These are phyloP conservation scores for Penicillium nordicum DNA, from an alignment of 2,329 filamentous ascomycete species.

Conservation along the genomic window DNA sequence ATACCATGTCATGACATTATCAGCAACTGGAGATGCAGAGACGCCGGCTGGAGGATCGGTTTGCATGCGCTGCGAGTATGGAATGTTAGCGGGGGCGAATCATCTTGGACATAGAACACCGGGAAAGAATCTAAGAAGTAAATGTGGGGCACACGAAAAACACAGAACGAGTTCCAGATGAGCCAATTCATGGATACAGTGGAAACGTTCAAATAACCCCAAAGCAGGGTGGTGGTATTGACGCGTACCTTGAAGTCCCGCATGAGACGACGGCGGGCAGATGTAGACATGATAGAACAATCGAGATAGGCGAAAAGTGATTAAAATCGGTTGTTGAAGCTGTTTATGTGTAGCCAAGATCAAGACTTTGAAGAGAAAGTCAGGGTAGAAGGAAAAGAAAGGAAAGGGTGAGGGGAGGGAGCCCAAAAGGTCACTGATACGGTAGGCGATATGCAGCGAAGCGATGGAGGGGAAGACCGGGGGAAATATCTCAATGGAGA, in stretches of 20 bases:
- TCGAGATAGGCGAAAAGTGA: neutral
- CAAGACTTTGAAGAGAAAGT: neutral
- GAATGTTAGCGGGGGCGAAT: constrained; percentile 15
- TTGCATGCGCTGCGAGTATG: constrained; percentile 78
- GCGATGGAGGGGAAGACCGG: constrained; percentile 20
- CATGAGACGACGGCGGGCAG: constrained; percentile 93
- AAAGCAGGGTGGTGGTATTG: neutral
- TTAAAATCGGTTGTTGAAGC: neutral
- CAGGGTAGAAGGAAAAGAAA: neutral
- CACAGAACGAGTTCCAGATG: neutral
- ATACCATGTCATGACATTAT: constrained; percentile 44
- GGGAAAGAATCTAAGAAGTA: neutral
- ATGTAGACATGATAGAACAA: constrained; percentile 69
- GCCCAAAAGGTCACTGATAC: neutral
- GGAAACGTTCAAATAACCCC: neutral
- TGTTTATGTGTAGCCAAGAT: neutral
- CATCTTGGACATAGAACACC: neutral
- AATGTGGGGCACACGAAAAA: neutral
- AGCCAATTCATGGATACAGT: neutral
- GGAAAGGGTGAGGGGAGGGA: neutral
- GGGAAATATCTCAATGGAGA: constrained; percentile 18
- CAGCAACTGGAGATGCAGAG: constrained; percentile 86
- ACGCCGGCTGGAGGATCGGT: constrained; percentile 96
- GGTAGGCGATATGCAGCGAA: constrained; percentile 3
- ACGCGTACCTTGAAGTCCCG: constrained; percentile 90